A percentile compares a stretch with the other conserved stretches of the same genome.
Conservation (phyloP, 1,284 basidiomycete genomes). For the Microbotryum saponariae region DNA sequence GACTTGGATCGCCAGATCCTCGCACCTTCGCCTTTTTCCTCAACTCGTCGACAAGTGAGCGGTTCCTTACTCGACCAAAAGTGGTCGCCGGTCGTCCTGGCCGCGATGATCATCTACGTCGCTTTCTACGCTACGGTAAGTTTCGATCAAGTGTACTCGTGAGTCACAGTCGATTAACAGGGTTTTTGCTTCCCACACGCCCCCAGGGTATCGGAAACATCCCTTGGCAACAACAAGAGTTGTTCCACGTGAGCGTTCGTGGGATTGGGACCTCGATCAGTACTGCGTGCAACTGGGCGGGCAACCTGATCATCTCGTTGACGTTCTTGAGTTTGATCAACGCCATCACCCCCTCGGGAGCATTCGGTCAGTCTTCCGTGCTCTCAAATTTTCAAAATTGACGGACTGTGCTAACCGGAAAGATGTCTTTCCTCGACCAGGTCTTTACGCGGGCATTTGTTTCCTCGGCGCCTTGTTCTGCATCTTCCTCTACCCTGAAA, state of each 20-base stretch:
- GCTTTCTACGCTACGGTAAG: slow-evolving; percentile 57
- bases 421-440: slow-evolving; percentile 32
- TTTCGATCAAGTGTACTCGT: slow-evolving; percentile 10
- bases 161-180: slow-evolving; percentile 42
- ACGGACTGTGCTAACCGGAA: too few species aligned
- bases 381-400: not conserved
- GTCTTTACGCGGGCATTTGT: slow-evolving; percentile 69
- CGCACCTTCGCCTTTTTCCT: too few species aligned
- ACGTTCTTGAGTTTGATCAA: slow-evolving; percentile 66
- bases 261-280: slow-evolving; percentile 70
- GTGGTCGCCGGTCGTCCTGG: slow-evolving; percentile 62
- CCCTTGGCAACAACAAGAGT: slow-evolving; percentile 72
- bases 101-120: slow-evolving; percentile 73
- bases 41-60: too few species aligned
- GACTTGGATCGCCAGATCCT: too few species aligned
- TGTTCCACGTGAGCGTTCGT: slow-evolving; percentile 59
- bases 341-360: slow-evolving; percentile 63
- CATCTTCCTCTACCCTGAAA: slow-evolving; percentile 65
- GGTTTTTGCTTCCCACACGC: not conserved
- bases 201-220: slow-evolving; percentile 6
- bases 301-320: slow-evolving; percentile 66
- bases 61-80: slow-evolving; percentile 57
- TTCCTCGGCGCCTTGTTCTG: slow-evolving; percentile 63
- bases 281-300: slow-evolving; percentile 72
- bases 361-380: slow-evolving; percentile 52